Conservation (phyloP, 805 yeast species). For the Saturnispora quitensis region DNA sequence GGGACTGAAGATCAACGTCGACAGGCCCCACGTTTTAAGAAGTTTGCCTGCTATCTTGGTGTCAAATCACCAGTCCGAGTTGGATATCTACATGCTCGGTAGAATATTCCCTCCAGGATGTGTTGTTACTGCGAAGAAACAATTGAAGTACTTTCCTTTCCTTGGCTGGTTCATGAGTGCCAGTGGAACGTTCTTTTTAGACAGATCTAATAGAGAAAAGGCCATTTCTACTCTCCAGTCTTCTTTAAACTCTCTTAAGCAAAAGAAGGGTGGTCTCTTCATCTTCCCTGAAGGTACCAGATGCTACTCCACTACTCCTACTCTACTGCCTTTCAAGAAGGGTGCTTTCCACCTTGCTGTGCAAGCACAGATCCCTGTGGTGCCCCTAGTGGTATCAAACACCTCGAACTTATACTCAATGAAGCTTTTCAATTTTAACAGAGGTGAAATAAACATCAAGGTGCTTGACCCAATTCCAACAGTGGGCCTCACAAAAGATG, state of each 20-base stretch:
- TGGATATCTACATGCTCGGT: constrained; percentile 79
- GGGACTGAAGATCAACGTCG: constrained; percentile 63
- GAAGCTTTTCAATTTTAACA: constrained; percentile 52
- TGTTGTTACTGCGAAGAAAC: constrained; percentile 86
- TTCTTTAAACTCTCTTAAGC: constrained; percentile 57
- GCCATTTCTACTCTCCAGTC: constrained; percentile 65
- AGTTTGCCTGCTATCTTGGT: constrained; percentile 68
- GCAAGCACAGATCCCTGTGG: constrained; percentile 80
- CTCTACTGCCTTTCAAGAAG: constrained; percentile 81
- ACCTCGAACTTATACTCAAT: constrained; percentile 65
- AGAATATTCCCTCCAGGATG: constrained; percentile 78
- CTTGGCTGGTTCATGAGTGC: constrained; percentile 95
- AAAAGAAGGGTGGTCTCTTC: constrained; percentile 64
- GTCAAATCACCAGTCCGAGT: constrained; percentile 84
- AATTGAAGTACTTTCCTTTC: constrained; percentile 75
- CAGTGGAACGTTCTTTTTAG: constrained; percentile 85
- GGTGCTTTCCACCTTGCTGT: constrained; percentile 98
- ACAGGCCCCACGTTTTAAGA: constrained; percentile 52
- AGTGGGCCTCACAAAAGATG: constrained; percentile 57
- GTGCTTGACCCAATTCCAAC: constrained; percentile 80
- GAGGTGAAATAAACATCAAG: constrained; percentile 68
- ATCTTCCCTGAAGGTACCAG: constrained; percentile 98
- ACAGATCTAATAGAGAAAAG: constrained; percentile 66
- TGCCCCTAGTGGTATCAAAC: constrained; percentile 84
- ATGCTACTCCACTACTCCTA: constrained; percentile 61